Evolutionary conservation across 768 basidiomycete species (phyloP).

Genomic region (Suillus brevipes): DNA sequence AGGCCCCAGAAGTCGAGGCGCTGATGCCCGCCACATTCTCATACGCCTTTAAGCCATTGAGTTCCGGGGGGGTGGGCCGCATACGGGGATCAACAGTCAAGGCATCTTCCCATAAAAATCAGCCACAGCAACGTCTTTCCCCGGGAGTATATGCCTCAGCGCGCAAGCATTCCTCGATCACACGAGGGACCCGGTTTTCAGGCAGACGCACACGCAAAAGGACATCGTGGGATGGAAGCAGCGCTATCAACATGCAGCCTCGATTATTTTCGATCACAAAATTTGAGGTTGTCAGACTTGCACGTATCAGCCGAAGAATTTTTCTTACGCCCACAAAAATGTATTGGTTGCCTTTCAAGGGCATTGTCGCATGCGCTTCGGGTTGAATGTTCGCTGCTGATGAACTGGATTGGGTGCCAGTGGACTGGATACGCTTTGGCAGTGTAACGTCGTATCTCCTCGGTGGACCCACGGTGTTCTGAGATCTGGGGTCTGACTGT

Average conservation of each 20-base stretch:
- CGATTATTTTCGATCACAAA: background rate
- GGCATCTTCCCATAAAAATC: background rate
- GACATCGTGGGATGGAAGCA: background rate
- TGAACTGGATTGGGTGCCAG: background rate
- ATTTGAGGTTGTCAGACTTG: background rate
- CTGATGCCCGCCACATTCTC: background rate
- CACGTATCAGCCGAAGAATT: background rate
- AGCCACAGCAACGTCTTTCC: background rate
- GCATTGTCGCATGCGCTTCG: background rate
- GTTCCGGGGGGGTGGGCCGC: background rate
- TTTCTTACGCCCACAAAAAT: background rate
- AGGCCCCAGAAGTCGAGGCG: background rate
- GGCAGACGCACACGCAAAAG: background rate
- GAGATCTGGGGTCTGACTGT: background rate
- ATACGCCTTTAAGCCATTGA: background rate
- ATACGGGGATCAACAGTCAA: background rate
- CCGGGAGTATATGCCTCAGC: background rate
- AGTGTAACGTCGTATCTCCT: background rate
- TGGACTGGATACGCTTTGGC: constrained; percentile 1
- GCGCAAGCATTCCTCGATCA: background rate
- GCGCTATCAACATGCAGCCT: background rate
- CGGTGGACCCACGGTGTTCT: background rate
- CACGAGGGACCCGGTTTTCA: background rate
- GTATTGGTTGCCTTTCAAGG: no score
- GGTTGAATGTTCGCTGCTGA: background rate